phyloP scores from a whole-genome alignment of 23 red algal genomes.

The Gracilaria gracilis region DNA sequence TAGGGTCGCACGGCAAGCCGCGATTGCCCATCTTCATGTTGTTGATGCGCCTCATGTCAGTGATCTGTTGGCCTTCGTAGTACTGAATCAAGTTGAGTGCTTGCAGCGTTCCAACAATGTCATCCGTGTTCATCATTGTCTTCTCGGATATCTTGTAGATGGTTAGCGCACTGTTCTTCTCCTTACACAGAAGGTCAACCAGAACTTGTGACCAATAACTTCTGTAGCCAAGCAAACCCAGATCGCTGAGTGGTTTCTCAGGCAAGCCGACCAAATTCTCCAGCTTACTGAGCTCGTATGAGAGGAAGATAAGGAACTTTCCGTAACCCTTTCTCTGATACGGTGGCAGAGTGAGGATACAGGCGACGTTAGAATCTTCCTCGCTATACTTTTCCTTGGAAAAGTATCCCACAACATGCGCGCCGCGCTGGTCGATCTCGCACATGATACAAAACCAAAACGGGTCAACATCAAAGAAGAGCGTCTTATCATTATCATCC shows the following conservation, averaged over 20 bases:
- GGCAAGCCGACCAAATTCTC: slow-evolving; percentile 92
- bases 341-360: slow-evolving; percentile 96
- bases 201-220: slow-evolving; percentile 98
- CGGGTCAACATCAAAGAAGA: slow-evolving; percentile 99
- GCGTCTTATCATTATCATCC: slow-evolving; percentile 99
- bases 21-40: slow-evolving; percentile 92
- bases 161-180: slow-evolving; percentile 64
- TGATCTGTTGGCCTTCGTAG: slow-evolving; percentile 98
- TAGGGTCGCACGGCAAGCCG: slow-evolving; percentile 89
- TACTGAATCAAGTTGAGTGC: slow-evolving; percentile 97
- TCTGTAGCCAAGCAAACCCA: slow-evolving; percentile 95
- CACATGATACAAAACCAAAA: slow-evolving; percentile 99
- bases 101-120: slow-evolving; percentile 96
- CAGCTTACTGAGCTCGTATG: slow-evolving; percentile 94
- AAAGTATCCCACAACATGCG: slow-evolving; percentile 98
- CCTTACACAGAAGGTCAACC: slow-evolving; percentile 90
- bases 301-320: slow-evolving; percentile 98
- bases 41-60: slow-evolving; percentile 88
- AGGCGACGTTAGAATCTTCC: slow-evolving; percentile 99
- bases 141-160: slow-evolving; percentile 88
- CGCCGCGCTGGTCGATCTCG: slow-evolving; percentile 85
- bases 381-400: slow-evolving; percentile 98
- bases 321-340: slow-evolving; percentile 98
- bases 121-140: slow-evolving; percentile 99
- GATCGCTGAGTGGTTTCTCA: slow-evolving; percentile 97